Evolutionary conservation across 352 stramenopile species (phyloP).

Genomic region (Globisporangium acanthophoron): DNA sequence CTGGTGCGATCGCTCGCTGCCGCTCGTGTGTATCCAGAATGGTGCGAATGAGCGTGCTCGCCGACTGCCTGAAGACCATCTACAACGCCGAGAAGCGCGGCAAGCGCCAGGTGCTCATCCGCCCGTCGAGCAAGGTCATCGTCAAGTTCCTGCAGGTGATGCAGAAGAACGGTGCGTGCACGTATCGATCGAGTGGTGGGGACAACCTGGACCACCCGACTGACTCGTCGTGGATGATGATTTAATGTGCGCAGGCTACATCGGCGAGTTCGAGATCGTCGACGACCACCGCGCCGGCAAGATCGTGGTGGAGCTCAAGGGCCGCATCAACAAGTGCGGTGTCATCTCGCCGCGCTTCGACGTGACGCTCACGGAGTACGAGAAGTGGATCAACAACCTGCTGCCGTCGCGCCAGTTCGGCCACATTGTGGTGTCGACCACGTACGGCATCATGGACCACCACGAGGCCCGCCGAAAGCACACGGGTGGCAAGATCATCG

Average conservation of each 20-base stretch:
- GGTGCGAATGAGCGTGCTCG: conserved; percentile 99
- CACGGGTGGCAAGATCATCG: conserved; percentile 99
- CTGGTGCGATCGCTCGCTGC: conserved; percentile 3
- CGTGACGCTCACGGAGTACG: conserved; percentile 94
- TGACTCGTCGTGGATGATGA: background rate
- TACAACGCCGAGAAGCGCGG: conserved; percentile 99
- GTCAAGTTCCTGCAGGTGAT: conserved; percentile 99
- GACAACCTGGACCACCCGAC: background rate
- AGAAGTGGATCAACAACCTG: conserved; percentile 99
- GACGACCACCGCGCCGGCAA: conserved; percentile 99
- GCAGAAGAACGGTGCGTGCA: conserved; percentile 95
- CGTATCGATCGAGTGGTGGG: too few relatives aligned
- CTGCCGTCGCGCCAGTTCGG: conserved; percentile 99
- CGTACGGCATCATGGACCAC: conserved; percentile 91
- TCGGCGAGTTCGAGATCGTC: conserved; percentile 99
- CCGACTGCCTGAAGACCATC: conserved; percentile 99
- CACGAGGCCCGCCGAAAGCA: conserved; percentile 97
- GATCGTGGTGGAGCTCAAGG: conserved; percentile 98
- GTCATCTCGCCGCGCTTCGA: conserved; percentile 99
- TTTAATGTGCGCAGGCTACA: conserved; percentile 89
- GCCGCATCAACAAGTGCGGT: conserved; percentile 99
- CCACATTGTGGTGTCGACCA: conserved; percentile 93
- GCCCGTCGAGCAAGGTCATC: conserved; percentile 99
- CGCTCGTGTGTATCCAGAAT: conserved; percentile 70
- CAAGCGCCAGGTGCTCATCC: conserved; percentile 99